phyloP scores from a whole-genome alignment of 352 stramenopile species.

The Phytophthora ramorum region DNA sequence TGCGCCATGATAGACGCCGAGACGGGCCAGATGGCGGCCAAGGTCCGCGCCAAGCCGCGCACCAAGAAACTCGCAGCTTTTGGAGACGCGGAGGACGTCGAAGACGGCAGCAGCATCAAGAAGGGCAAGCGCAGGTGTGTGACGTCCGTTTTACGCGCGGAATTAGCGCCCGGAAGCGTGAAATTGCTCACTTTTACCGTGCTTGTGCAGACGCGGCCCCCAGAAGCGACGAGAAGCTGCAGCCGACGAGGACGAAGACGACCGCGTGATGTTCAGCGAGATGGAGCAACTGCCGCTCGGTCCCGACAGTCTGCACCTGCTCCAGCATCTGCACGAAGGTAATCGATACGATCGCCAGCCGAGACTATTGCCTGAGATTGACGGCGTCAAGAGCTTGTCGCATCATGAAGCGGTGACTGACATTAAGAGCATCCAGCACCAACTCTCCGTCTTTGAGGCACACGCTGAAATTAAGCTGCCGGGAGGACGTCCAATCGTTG shows the following conservation, averaged over 20 bases:
- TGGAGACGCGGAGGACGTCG: conserved; percentile 19
- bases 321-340: conserved; percentile 44
- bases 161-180: conserved; percentile 5
- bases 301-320: conserved; percentile 36
- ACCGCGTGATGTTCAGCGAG: conserved; percentile 17
- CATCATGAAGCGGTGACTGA: conserved; percentile 58
- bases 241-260: conserved; percentile 30
- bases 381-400: conserved; percentile 60
- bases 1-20: conserved; percentile 23
- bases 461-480: conserved; percentile 32
- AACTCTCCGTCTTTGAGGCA: conserved; percentile 57
- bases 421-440: conserved; percentile 64
- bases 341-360: conserved; percentile 55
- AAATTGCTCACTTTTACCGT: conserved; percentile 15
- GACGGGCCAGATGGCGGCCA: conserved; percentile 4
- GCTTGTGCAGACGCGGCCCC: conserved; percentile 42
- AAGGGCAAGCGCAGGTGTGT: conserved; percentile 54
- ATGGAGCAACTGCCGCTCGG: conserved; percentile 31
- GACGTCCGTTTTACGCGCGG: neutral
- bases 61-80: conserved; percentile 29
- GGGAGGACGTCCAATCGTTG: conserved; percentile 12
- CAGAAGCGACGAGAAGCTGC: conserved; percentile 63
- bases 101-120: conserved; percentile 29
- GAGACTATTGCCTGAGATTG: conserved; percentile 62
- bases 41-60: conserved; percentile 28